Evolutionary conservation across 805 yeast species (phyloP).

Genomic region (Candida verbasci): DNA sequence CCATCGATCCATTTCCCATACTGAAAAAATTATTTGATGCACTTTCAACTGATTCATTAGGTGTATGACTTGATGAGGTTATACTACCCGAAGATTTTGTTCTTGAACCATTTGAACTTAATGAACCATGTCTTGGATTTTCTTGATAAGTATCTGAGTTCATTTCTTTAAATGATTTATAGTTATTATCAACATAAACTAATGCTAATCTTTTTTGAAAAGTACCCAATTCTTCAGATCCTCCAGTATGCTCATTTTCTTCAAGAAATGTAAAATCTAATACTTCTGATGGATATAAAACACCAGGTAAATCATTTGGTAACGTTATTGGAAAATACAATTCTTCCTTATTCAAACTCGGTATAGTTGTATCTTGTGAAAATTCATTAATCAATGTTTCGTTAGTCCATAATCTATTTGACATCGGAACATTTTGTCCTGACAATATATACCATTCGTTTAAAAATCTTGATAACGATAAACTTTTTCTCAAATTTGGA

Average conservation of each 20-base stretch:
- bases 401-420: slow-evolving; percentile 16
- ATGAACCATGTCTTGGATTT: not conserved
- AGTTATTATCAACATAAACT: slow-evolving; percentile 17
- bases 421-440: slow-evolving; percentile 16
- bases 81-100: not conserved
- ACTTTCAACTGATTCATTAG: slow-evolving; percentile 3
- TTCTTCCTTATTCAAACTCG: slow-evolving; percentile 5
- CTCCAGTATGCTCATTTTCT: not conserved
- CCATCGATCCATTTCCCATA: not conserved
- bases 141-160: not conserved
- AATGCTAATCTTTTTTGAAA: slow-evolving; percentile 16
- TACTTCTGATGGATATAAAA: slow-evolving; percentile 23
- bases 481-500: slow-evolving; percentile 17
- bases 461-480: slow-evolving; percentile 22
- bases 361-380: slow-evolving; percentile 6
- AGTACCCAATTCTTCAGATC: not conserved
- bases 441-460: slow-evolving; percentile 32
- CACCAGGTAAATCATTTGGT: slow-evolving; percentile 22
- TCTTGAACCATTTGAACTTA: slow-evolving; percentile 3
- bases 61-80: not conserved
- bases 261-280: slow-evolving; percentile 7
- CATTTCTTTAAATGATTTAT: slow-evolving; percentile 11
- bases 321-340: slow-evolving; percentile 18
- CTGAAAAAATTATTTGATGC: slow-evolving; percentile 1
- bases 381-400: slow-evolving; percentile 11